Conservation (phyloP, 2,329 filamentous ascomycete species). For the Periconia sp. region DNA sequence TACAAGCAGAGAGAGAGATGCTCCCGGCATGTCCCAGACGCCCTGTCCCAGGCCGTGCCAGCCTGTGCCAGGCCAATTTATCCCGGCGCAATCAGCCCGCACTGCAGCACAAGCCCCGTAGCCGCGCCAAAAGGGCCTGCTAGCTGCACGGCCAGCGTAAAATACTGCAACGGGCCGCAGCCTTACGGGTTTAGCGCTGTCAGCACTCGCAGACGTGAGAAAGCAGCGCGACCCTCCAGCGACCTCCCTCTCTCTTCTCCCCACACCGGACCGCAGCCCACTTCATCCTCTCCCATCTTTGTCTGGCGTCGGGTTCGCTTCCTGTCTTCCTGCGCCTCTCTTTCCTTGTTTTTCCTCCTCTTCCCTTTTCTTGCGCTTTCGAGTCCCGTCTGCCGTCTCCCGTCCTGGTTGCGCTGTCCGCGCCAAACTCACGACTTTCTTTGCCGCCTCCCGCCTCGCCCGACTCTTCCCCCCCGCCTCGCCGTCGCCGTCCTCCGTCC, state of each 20-base stretch:
- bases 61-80: not conserved
- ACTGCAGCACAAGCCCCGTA: too few species aligned
- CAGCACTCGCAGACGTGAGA: slow-evolving; percentile 33
- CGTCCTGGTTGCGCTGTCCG: slow-evolving; percentile 25
- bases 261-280: slow-evolving; percentile 38
- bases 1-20: too few species aligned
- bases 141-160: too few species aligned
- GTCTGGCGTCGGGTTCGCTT: slow-evolving; percentile 43
- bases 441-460: not conserved
- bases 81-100: too few species aligned
- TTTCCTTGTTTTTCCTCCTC: slow-evolving; percentile 48
- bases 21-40: too few species aligned
- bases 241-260: slow-evolving; percentile 37
- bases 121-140: too few species aligned
- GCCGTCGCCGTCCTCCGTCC: not conserved
- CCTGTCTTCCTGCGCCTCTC: slow-evolving; percentile 40
- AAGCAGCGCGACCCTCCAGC: slow-evolving; percentile 18
- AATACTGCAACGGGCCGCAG: slow-evolving; percentile 22
- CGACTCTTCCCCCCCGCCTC: not conserved
- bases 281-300: slow-evolving; percentile 41
- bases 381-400: slow-evolving; percentile 21
- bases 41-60: too few species aligned
- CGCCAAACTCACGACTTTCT: not conserved
- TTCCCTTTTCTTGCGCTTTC: slow-evolving; percentile 45
- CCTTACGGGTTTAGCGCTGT: slow-evolving; percentile 13